These are phyloP conservation scores for Blepharisma undulans DNA, from an alignment of 169 alveolate species.

Conservation along the genomic window DNA sequence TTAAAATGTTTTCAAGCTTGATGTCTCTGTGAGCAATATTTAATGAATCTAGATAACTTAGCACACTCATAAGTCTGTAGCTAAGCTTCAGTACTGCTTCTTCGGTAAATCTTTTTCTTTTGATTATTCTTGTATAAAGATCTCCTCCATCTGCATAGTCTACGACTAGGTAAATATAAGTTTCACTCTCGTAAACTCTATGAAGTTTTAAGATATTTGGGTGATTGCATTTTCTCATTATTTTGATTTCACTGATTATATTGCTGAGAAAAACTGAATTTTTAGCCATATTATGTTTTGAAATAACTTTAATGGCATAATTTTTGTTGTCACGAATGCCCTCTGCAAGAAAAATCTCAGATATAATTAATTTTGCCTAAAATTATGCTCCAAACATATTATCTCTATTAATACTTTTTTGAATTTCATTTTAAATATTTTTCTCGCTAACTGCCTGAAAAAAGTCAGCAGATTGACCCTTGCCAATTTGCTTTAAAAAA, in stretches of 20 bases:
- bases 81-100: conserved; percentile 43
- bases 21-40: too few species aligned
- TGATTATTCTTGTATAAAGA: conserved; percentile 42
- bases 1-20: too few species aligned
- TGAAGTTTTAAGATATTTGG: conserved; percentile 19
- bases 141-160: conserved; percentile 80
- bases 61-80: conserved; percentile 57
- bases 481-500: conserved; percentile 2
- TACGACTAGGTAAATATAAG: conserved; percentile 43
- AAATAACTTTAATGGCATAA: neutral
- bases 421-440: too few species aligned
- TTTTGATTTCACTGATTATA: conserved; percentile 90
- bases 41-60: neutral
- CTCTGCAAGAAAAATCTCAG: neutral
- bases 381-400: too few species aligned
- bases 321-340: neutral
- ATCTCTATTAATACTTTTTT: too few species aligned
- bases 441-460: too few species aligned
- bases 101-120: conserved; percentile 48
- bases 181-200: conserved; percentile 14
- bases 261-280: conserved; percentile 42
- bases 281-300: neutral
- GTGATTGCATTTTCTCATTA: conserved; percentile 66
- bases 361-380: too few species aligned
- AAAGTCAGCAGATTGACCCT: neutral